Evolutionary conservation across 1,139 yeast genomes (phyloP), one percentile per base, ranked within the genome.

Genomic region (Lodderomyces jiufengensis): DNA sequence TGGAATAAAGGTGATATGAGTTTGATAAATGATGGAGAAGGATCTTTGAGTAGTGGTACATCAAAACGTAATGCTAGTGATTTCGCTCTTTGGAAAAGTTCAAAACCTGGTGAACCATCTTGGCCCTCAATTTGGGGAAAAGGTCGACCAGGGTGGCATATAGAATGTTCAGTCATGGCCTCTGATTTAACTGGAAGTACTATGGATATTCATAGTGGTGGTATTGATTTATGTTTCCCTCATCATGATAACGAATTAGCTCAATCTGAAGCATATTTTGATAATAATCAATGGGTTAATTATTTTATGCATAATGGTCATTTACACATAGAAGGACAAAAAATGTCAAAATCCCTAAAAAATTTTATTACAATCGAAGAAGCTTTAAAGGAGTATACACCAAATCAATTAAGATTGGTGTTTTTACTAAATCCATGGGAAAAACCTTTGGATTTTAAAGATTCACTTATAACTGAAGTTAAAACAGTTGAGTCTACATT

Each of bases 81-180:
- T 61, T 92, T 92, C 63, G 98, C 98, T 0, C 70, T 92, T 29
- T 92, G 99, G 99, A 92, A 92, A 59, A 80, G 92, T 2, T 84
- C 95, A 11, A 92, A 92, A 57, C 92, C 95, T 1, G 99, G 99
- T 50, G 99, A 92, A 65, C 99, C 99, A 13, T 76, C 80, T 31
- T 92, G 98, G 97, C 74, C 73, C 3, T 86, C 96, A 2, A 90
- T 94, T 27, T 92, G 97, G 97, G 98, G 98, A 24, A 70, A 73
- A 41, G 99, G 98, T 33, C 83, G 99, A 59, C 99, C 99, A 3
- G 99, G 99, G 2, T 92, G 99, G 99, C 99, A 92, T 58, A 92
- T 92, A 59, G 99, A 92, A 63, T 92, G 99, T 71, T 88, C 97
- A 5, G 98, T 92, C 11, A 92, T 92, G 99, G 98, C 98, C 1